These are phyloP conservation scores for Platanthera zijinensis DNA, from an alignment of 106 monocot genomes.

Conservation along the genomic window DNA sequence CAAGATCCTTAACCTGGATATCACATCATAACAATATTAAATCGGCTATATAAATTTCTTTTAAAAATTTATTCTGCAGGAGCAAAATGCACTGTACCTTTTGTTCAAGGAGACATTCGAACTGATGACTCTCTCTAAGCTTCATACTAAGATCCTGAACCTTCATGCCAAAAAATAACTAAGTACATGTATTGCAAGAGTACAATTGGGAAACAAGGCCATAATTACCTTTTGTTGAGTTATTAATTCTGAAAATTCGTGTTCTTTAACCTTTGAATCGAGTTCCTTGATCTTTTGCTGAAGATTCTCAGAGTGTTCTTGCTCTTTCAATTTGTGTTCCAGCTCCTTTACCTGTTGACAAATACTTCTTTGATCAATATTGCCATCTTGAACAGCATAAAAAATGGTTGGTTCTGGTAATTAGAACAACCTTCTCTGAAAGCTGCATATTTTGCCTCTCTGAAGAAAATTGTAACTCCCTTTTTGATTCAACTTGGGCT, in stretches of 20 bases:
- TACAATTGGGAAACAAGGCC: not conserved
- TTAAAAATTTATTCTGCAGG: not conserved
- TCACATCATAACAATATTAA: not conserved
- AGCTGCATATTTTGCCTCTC: slow-evolving; percentile 57
- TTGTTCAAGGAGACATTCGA: slow-evolving; percentile 21
- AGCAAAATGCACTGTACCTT: slow-evolving; percentile 17
- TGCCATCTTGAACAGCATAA: not conserved
- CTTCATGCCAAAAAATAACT: slow-evolving; percentile 17
- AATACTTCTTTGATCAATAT: not conserved
- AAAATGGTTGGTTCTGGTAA: not conserved
- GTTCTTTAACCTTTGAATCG: slow-evolving; percentile 54
- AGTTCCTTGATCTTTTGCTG: slow-evolving; percentile 56
- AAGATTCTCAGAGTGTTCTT: slow-evolving; percentile 36
- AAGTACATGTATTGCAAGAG: not conserved
- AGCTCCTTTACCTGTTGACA: slow-evolving; percentile 54
- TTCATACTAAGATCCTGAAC: slow-evolving; percentile 39
- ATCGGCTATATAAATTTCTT: not conserved
- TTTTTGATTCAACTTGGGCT: slow-evolving; percentile 42
- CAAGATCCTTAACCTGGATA: slow-evolving; percentile 46
- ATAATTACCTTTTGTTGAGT: slow-evolving; percentile 35
- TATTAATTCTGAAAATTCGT: slow-evolving; percentile 24
- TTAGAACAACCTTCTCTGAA: slow-evolving; percentile 25
- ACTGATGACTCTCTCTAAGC: slow-evolving; percentile 29
- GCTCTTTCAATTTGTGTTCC: slow-evolving; percentile 51
- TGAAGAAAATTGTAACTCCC: slow-evolving; percentile 32